Evolutionary conservation across 306 rosid species (phyloP).

Genomic region (Cicer bijugum): DNA sequence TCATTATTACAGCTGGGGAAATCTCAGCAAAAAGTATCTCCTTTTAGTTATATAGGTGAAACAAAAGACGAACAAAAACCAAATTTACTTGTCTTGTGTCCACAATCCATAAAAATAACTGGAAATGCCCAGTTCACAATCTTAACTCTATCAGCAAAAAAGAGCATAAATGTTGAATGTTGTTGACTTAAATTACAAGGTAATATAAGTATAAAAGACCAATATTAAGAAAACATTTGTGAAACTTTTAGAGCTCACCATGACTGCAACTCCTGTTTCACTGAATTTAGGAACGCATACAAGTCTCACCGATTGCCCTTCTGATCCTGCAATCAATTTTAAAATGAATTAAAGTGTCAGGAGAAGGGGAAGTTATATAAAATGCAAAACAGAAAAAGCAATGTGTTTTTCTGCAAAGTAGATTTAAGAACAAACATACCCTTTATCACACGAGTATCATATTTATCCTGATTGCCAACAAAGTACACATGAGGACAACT

Average conservation of each 20-base stretch:
- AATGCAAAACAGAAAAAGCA: conserved; percentile 34
- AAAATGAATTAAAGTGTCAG: conserved; percentile 22
- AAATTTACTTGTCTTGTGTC: not conserved
- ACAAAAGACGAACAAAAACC: not conserved
- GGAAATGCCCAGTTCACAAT: not conserved
- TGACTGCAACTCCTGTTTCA: conserved; percentile 81
- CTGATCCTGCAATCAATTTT: conserved; percentile 65
- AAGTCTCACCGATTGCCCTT: conserved; percentile 89
- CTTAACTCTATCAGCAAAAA: conserved; percentile 6
- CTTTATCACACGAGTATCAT: conserved; percentile 64
- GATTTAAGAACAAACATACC: conserved; percentile 58
- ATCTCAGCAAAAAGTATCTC: conserved; percentile 6
- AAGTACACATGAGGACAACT: conserved; percentile 94
- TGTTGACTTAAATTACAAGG: not conserved
- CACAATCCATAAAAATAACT: not conserved
- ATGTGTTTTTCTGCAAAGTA: conserved; percentile 4
- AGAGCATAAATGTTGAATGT: not conserved
- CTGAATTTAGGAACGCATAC: conserved; percentile 80
- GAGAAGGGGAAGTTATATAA: conserved; percentile 32
- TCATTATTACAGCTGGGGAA: conserved; percentile 1
- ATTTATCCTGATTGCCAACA: conserved; percentile 86
- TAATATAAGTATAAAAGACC: conserved; percentile 4
- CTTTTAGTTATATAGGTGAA: not conserved
- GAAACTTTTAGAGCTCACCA: conserved; percentile 60
- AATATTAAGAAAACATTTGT: conserved; percentile 1